Base-by-base conservation (phyloP, 1,284 basidiomycete genomes). In the Cystobasidiaceae sp. region DNA sequence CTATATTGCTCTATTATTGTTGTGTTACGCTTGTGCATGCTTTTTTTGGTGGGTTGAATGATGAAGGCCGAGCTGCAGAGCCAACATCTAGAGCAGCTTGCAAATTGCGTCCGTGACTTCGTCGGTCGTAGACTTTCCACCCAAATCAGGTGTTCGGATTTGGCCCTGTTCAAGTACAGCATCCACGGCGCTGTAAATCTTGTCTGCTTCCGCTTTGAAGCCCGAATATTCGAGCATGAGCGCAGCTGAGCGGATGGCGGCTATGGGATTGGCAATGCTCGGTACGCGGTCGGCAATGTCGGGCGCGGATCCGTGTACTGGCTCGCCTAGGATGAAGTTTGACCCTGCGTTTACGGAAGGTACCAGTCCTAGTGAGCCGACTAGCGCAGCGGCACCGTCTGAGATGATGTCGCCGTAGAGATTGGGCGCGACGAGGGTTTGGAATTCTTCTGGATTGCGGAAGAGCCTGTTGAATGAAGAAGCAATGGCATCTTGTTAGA, bases 361-460 rank as follows among this genome's bases (percentile, higher is more conserved):
- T 19, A 98, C 93, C 27, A 98, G 83, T 51, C 96, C 96, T 57
- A 98, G 82, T 21, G 93, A 97, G 61, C 96, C 96, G 59, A 98
- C 96, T 15, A 99, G 85, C 13, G 96, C 96, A 21, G 96, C 96
- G 13, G 94, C 96, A 43, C 93, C 96, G 75, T 99, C 96, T 88
- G 93, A 97, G 71, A 99, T 83, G 75, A 98, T 98, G 80, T 99
- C 96, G 23, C 96, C 96, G 77, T 98, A 99, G 32, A 99, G 85
- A 78, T 99, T 99, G 25, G 96, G 96, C 21, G 77, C 78, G 19
- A 79, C 78, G 39, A 79, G 75, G 19, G 78, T 77, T 57, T 76
- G 76, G 61, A 79, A 77, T 41, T 76, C 75, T 64, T 79, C 74
- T 44, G 79, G 79, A 58, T 79, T 77, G 23, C 78, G 75, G 76